Evolutionary conservation across 2,329 filamentous ascomycete species (phyloP).

Genomic region (Uncinocarpus reesii): DNA sequence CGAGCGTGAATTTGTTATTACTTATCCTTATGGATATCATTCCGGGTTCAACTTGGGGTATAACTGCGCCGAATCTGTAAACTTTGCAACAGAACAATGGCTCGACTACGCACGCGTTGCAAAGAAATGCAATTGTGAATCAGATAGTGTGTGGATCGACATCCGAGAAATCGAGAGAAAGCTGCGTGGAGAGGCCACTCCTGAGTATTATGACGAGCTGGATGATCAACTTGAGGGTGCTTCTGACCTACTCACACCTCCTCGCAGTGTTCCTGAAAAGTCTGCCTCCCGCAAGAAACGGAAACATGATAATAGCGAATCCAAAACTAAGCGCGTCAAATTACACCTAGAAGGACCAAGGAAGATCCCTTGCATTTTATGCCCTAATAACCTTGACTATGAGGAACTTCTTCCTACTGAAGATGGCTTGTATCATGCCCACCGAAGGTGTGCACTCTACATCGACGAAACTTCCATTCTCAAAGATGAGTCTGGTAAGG

Average conservation of each 20-base stretch:
- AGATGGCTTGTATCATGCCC: conserved; percentile 67
- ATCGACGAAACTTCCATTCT: conserved; percentile 87
- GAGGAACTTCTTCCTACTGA: conserved; percentile 79
- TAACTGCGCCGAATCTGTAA: conserved; percentile 97
- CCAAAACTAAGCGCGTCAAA: conserved; percentile 65
- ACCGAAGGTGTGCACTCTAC: conserved; percentile 80
- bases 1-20: conserved; percentile 96
- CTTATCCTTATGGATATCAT: conserved; percentile 96
- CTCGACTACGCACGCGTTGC: conserved; percentile 88
- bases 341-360: conserved; percentile 60
- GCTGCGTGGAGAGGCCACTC: conserved; percentile 67
- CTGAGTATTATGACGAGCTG: conserved; percentile 38
- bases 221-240: conserved; percentile 52
- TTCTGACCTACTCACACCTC: conserved; percentile 67
- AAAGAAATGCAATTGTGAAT: conserved; percentile 92
- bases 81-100: conserved; percentile 94
- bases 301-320: conserved; percentile 49
- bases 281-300: conserved; percentile 58
- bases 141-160: conserved; percentile 97
- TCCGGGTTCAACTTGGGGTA: conserved; percentile 97
- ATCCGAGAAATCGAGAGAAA: conserved; percentile 93
- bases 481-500: conserved; percentile 53
- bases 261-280: conserved; percentile 61
- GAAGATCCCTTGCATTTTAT: conserved; percentile 78
- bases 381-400: conserved; percentile 76